These are phyloP conservation scores for Capsicum pubescens DNA, from an alignment of 257 asterid species.

Conservation along the genomic window DNA sequence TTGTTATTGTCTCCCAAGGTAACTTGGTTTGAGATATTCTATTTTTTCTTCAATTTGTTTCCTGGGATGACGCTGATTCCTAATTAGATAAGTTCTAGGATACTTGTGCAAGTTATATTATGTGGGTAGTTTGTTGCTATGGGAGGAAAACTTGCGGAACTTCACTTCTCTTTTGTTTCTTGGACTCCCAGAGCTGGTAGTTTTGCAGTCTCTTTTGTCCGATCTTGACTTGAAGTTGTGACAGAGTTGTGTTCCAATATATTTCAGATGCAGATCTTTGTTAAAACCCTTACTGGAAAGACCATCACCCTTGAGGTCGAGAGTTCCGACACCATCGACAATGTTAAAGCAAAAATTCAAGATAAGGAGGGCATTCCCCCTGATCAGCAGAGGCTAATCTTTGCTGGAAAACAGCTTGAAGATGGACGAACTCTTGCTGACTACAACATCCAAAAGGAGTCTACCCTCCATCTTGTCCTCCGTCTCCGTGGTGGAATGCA, in stretches of 20 bases:
- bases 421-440: slow-evolving; percentile 25
- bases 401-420: slow-evolving; percentile 21
- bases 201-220: background rate
- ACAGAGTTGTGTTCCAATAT: background rate
- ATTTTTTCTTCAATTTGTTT: background rate
- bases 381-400: slow-evolving; percentile 24
- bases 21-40: background rate
- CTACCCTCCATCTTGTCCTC: slow-evolving; percentile 20
- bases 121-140: background rate
- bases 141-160: background rate
- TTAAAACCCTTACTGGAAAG: slow-evolving; percentile 22
- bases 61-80: background rate
- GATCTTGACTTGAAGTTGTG: background rate
- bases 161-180: background rate
- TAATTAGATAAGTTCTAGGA: background rate
- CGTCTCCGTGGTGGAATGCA: slow-evolving; percentile 21
- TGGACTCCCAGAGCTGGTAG: background rate
- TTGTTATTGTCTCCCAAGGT: background rate
- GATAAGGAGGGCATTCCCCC: slow-evolving; percentile 23
- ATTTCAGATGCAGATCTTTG: slow-evolving; percentile 27
- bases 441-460: slow-evolving; percentile 19
- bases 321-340: slow-evolving; percentile 17
- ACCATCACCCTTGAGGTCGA: slow-evolving; percentile 21
- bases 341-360: slow-evolving; percentile 17
- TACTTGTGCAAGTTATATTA: background rate